Evolutionary conservation across 1,284 basidiomycete species (phyloP), one percentile per base, ranked within the genome.

Genomic region (Tylopilus sp.): DNA sequence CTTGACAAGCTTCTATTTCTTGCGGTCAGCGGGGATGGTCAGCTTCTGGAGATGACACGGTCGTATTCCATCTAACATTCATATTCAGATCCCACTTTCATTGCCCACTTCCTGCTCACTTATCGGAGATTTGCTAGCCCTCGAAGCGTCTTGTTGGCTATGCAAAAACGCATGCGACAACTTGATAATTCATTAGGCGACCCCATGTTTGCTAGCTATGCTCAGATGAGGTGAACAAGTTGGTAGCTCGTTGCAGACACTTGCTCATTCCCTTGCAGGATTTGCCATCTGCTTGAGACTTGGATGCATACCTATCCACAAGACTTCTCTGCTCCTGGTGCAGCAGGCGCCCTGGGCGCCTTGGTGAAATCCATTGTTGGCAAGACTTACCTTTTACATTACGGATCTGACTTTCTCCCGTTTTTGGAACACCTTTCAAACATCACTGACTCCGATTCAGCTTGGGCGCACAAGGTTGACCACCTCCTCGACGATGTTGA

Each of bases 101-200:
- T 90, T 28, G 82, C 82, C 3, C 83, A 90, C 68, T 91, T 92
- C 68, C 74, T 92, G 45, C 77, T 92, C 33, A 90, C 88, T 13
- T 91, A 88, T 67, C 84, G 89, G 32, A 77, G 87, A 56, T 92
- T 92, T 66, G 79, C 87, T 41, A 87, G 79, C 43, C 89, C 89
- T 14, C 80, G 89, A 37, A 84, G 77, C 52, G 72, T 92, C 15
- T 74, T 92, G n/a, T 75, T 91, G 44, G 85, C 88, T 6, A 90
- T 92, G 86, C 88, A 91, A 68, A 88, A 89, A 63, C 84, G 88
- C 42, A 85, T 91, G 80, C 81, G 86, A 31, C 81, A 86, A 57
- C 74, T 92, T 14, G 87, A 88, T 63, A 79, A 80, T 55, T 79
- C 85, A 25, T 78, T 78, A n/a, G 81, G 82, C 7, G 89, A 91